Base-by-base conservation (phyloP, 2,329 filamentous ascomycete genomes). In the Sclerotinia subarctica region DNA sequence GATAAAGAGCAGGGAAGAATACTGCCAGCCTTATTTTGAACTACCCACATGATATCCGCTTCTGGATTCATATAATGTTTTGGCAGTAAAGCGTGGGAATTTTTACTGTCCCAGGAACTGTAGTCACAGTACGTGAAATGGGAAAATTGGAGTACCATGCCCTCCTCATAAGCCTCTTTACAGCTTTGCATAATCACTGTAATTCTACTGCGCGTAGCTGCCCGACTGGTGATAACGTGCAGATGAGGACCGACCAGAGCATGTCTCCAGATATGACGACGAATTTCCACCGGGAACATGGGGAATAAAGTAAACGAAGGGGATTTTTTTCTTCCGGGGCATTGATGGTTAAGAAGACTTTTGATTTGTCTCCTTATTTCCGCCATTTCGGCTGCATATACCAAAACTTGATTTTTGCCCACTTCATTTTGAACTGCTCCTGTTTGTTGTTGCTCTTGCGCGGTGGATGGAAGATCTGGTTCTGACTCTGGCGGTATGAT, bases 21-120 rank as follows among this genome's bases (percentile, higher is more conserved):
- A 8, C 17, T 24, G 11, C 11, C 6, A 24, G 26, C 13, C 11
- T 1, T 38, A 2, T n/a, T 32, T 19, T 35, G 26, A 46, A 46
- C 21, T 3, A 65, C 32, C 51, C 38, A 65, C 19, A 57, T 32
- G 21, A 46, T 57, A 32, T 65, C 63, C 10, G 53, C 19, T 26
- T 65, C 26, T n/a, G 52, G 52, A 21, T 65, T 44, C 63, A 65
- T 65, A 11, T 65, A 65, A 19, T 65, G 52, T 10, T 46, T 65
- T 17, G 63, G 63, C 35, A 65, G 63, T 6, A n/a, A 21, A 24
- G 35, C 52, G 13, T 54, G 63, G 10, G 2, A 35, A 26, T 47
- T 58, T 0, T 29, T 13, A 26, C 5, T 8, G 2, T 8, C 24
- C 38, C 38, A 29, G 21, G 5, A 26, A 64, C 3, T 7, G 26